Base-by-base conservation (phyloP, 108 stramenopile species). In the Bacterosira constricta region DNA sequence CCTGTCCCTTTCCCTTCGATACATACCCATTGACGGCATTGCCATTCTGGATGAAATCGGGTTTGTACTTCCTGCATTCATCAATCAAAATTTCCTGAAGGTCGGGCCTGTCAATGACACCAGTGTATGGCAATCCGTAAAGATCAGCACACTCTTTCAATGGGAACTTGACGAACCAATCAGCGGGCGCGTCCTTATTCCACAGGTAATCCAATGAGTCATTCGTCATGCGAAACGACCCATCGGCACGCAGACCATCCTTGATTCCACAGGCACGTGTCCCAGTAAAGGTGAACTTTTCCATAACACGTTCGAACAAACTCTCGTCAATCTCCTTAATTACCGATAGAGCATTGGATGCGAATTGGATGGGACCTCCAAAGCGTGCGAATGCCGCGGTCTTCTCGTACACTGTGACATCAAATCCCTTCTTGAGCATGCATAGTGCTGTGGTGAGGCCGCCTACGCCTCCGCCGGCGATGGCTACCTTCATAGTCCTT, bases 161-260 rank as follows among this genome's bases (percentile, higher is more conserved):
- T 15, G 96, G 94, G 77, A 98, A 98, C 83, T 96, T 96, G 65
- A 95, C 93, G 86, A 97, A 98, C 98, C 98, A 95, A 70, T 95
- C 93, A 20, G 90, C 85, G 18, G 95, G 95, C 23, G 92, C 89
- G 66, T 89, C 88, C 1, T 83, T 76, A 83, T 96, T 89, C 79
- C 75, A 78, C 32, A 96, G 67, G 42, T 91, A 96, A 75, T 89
- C 87, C 38, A 91, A 51, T 18, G 83, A 81, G 80, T 95, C 92
- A 63, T 86, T 75, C 6, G 95, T 93, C 95, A 96, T 93, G 9
- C 90, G 83, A 66, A 96, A 96, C 13, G 73, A 71, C 26, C 95
- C 95, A 79, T 96, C 88, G 15, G 91, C 86, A 51, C 94, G 66
- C 59, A 97, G 66, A 64, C 97, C 98, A 83, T 98, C 98, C 81